phyloP scores from a whole-genome alignment of 2,329 filamentous ascomycete genomes.

The Neonectria magnoliae region DNA sequence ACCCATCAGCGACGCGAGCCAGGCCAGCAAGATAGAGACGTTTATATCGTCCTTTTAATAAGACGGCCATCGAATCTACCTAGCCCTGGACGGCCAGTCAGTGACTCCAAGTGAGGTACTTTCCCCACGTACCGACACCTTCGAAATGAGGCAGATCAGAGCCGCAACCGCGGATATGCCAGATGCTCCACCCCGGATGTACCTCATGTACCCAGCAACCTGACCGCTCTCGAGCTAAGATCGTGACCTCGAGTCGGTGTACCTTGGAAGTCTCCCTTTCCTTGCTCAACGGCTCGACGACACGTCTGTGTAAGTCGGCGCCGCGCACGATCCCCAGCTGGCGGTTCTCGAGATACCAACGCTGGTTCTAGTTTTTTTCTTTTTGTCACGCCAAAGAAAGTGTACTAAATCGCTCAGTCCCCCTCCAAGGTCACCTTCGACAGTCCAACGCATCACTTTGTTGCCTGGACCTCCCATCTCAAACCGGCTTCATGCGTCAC shows the following conservation, averaged over 20 bases:
- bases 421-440: neutral
- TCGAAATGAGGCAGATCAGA: constrained; percentile 39
- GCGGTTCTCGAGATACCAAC: neutral
- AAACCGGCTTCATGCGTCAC: neutral
- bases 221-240: constrained; percentile 43
- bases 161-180: constrained; percentile 43
- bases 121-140: constrained; percentile 23
- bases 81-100: neutral
- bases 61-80: constrained; percentile 4
- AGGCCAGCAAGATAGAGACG: neutral
- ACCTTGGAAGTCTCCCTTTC: constrained; percentile 38
- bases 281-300: constrained; percentile 32
- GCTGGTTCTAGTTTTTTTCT: neutral
- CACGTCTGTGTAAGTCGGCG: constrained; percentile 12
- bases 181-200: constrained; percentile 41
- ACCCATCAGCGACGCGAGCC: neutral
- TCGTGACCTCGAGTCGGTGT: constrained; percentile 43
- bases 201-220: constrained; percentile 44
- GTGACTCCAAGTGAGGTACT: constrained; percentile 12
- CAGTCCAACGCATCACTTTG: neutral
- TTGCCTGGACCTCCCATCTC: neutral
- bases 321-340: neutral
- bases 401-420: neutral
- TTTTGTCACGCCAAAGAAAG: neutral
- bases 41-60: constrained; percentile 6